Base-by-base conservation (phyloP, 306 rosid genomes). In the Datisca glomerata region DNA sequence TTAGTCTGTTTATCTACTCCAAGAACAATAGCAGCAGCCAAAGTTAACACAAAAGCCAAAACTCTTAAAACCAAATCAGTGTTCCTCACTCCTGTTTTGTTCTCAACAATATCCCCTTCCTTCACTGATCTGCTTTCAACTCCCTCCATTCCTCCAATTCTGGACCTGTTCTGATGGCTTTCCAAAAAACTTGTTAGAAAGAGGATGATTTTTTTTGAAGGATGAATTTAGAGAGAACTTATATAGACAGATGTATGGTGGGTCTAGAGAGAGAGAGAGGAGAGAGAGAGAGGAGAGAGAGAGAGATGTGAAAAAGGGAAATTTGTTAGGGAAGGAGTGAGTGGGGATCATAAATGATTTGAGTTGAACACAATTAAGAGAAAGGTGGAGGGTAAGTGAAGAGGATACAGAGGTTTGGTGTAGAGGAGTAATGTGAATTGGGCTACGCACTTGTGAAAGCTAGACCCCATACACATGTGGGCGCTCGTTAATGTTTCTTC, bases 21-120 rank as follows among this genome's bases (percentile, higher is more conserved):
- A 35, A 73, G 17, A 57, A 76, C 47, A 8, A 81, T 41, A n/a
- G 87, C 37, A 24, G 96, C 85, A 6, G 19, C 62, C 1, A 79
- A 57, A 21, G 81, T 68, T 0, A 82, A 55, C 0, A 7, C 19
- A 12, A 76, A 42, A 3, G 66, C 87, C 66, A 69, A 62, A 51
- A 79, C 13, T 76, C 96, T 82, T 14, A 78, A 1, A 35, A 70
- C 2, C 35, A 80, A 43, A 22, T 67, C 74, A 51, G 45, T 45
- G 4, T 7, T 43, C 23, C 41, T 50, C 2, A 9, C 12, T 24
- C 8, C 0, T 32, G 40, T 43, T 18, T 34, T 11, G 28, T 61
- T 63, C 42, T 50, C 50, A 27, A 18, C 43, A 4, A 4, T 25
- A 18, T 11, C 45, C 25, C 27, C 29, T 20, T 37, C 67, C 48